phyloP scores from a whole-genome alignment of 1,284 basidiomycete species.

The Puccinia horiana region DNA sequence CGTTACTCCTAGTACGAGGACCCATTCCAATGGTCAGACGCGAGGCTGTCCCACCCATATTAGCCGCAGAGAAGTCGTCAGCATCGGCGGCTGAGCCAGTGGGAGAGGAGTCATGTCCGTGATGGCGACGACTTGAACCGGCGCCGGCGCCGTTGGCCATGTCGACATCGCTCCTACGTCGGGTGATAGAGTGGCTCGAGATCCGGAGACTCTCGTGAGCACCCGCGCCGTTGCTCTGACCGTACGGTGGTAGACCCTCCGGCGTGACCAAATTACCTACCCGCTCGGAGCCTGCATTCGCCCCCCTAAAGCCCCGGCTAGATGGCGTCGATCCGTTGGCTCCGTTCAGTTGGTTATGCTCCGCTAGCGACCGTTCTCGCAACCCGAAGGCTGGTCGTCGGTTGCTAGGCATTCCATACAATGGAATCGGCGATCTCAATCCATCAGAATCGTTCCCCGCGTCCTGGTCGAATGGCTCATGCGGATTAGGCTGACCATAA shows the following conservation, averaged over 20 bases:
- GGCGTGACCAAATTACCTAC: neutral
- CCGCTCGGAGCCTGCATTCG: neutral
- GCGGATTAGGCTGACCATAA: neutral
- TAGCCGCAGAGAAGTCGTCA: neutral
- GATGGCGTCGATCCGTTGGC: neutral
- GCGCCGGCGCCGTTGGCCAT: slow-evolving; percentile 4
- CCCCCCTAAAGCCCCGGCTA: slow-evolving; percentile 2
- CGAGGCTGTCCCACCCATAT: neutral
- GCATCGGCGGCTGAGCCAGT: neutral
- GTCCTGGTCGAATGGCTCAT: neutral
- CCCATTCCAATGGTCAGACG: neutral
- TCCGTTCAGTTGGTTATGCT: neutral
- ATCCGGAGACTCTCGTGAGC: neutral
- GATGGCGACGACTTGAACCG: neutral
- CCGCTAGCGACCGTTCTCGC: neutral
- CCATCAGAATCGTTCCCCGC: neutral
- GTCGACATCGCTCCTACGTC: slow-evolving; percentile 25
- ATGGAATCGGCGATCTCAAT: slow-evolving; percentile 37
- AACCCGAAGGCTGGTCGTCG: neutral
- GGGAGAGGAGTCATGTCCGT: neutral
- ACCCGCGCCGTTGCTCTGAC: neutral
- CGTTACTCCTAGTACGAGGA: slow-evolving; percentile 1
- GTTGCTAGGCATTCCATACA: neutral
- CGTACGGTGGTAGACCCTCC: neutral
- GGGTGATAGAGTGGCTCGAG: slow-evolving; percentile 3